Percentiles rank a stretch among this genome's conserved stretches.
Conservation (phyloP, 2,329 filamentous ascomycete species). For the Colletotrichum trifolii region DNA sequence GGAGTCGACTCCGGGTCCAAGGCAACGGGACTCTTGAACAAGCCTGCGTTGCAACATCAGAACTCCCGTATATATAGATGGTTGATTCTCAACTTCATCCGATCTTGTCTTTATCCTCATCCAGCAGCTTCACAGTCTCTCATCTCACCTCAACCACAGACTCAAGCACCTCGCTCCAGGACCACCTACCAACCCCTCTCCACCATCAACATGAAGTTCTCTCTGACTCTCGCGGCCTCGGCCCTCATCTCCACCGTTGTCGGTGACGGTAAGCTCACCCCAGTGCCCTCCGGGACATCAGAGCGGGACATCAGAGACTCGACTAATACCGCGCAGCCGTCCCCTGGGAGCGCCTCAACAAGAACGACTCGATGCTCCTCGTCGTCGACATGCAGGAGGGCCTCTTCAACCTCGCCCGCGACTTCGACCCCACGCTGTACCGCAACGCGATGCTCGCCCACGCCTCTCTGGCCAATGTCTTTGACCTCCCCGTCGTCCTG, state of each 20-base stretch:
- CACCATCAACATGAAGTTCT: constrained; percentile 34
- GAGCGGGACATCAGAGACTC: neutral
- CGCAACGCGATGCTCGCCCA: constrained; percentile 76
- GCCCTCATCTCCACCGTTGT: constrained; percentile 32
- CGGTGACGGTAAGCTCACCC: constrained; percentile 16
- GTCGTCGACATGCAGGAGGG: constrained; percentile 53
- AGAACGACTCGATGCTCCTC: constrained; percentile 48
- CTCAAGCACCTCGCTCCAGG: constrained; percentile 10
- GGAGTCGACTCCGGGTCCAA: constrained; percentile 5
- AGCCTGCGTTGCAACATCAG: neutral
- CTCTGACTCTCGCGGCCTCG: constrained; percentile 30
- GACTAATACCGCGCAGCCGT: constrained; percentile 28
- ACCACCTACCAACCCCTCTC: neutral
- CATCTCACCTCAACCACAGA: constrained; percentile 5
- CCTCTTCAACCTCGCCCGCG: constrained; percentile 61
- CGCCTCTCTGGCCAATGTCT: constrained; percentile 72
- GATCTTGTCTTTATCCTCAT: constrained; percentile 12
- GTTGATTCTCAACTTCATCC: neutral
- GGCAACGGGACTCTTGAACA: neutral
- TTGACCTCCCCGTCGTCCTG: constrained; percentile 75
- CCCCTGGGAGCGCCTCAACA: constrained; percentile 50
- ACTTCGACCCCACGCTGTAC: constrained; percentile 74
- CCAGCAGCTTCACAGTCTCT: constrained; percentile 26
- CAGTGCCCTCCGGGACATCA: neutral
- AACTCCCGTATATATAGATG: constrained; percentile 18